Evolutionary conservation across 1,284 basidiomycete genomes (phyloP), one percentile per base, ranked within the genome.

Genomic region (Malassezia slooffiae): DNA sequence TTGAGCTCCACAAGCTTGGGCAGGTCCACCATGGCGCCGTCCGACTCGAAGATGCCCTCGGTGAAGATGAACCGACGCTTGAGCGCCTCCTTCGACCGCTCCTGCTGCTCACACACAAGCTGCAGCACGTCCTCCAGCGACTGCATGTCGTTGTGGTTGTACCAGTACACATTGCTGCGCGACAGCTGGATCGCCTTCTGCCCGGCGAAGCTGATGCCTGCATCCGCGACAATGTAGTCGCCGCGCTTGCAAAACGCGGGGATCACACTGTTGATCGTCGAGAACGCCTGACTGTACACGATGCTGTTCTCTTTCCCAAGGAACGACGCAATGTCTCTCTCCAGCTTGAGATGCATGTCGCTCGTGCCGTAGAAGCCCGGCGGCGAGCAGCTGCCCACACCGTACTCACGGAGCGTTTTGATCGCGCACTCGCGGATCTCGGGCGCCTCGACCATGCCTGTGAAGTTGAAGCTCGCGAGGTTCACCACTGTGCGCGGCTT

Each of bases 151-250:
- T 93, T 91, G 71, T 97, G 91, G 56, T 95, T 88, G 70, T 81
- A 97, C 88, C 88, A 97, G 44, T 59, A 79, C 36, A 96, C 79
- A 1, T 83, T 90, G 16, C 83, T 88, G 38, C 93, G 83, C 24
- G 85, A 88, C 52, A 96, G 87, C 71, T 95, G 85, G 23, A 97
- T 80, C n/a, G 90, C 93, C 71, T 91, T 93, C 71, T 96, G 89
- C 52, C 96, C 87, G 17, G 87, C 81, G 72, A 96, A 90, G 72
- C 86, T 93, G 60, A 91, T 82, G 30, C 82, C 81, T 22, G 87
- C 80, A 70, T 99, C 93, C 3, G 88, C 90, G n/a, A 99, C 85
- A 64, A 99, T 91, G 60, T 96, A 81, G 64, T 99, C 93, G 3
- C 90, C 90, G 54, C 93, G 82, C 71, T 99, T 99, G 74, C 85